Conservation (phyloP, 2,329 filamentous ascomycete genomes). For the Fusarium heterosporum region DNA sequence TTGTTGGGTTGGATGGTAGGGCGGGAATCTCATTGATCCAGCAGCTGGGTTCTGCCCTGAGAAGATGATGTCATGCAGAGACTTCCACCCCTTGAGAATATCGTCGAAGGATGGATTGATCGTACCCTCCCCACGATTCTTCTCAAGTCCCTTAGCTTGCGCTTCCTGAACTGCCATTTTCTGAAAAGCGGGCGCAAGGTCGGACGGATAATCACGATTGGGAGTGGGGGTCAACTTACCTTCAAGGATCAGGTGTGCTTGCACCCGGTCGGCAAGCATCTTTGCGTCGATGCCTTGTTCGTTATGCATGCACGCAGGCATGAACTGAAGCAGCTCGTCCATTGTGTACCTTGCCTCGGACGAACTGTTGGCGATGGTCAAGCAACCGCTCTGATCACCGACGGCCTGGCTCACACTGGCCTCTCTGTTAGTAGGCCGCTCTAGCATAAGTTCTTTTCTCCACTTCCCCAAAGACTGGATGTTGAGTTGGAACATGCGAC, state of each 20-base stretch:
- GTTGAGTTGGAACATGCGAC: constrained; percentile 5
- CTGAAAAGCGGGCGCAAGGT: not conserved
- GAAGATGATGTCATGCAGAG: constrained; percentile 23
- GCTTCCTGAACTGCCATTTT: not conserved
- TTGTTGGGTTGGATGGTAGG: constrained; percentile 16
- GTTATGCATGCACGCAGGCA: not conserved
- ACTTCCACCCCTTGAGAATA: constrained; percentile 22
- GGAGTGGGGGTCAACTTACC: not conserved
- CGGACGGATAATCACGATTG: too few species aligned
- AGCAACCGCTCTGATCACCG: not conserved
- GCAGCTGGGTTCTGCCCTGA: not conserved
- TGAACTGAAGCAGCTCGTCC: constrained; percentile 1
- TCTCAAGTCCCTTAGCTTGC: not conserved
- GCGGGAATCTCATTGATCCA: not conserved
- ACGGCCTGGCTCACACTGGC: not conserved
- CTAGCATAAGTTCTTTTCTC: constrained; percentile 4
- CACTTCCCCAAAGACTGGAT: constrained; percentile 26
- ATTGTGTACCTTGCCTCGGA: not conserved
- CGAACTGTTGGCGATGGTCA: constrained; percentile 3
- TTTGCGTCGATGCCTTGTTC: not conserved
- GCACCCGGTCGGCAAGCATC: constrained; percentile 10
- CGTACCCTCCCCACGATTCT: not conserved
- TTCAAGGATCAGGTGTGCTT: constrained; percentile 14
- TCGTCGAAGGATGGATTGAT: not conserved
- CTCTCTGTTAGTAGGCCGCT: not conserved